phyloP scores from a whole-genome alignment of 2,329 filamentous ascomycete species.

The Tolypocladium tropicale region DNA sequence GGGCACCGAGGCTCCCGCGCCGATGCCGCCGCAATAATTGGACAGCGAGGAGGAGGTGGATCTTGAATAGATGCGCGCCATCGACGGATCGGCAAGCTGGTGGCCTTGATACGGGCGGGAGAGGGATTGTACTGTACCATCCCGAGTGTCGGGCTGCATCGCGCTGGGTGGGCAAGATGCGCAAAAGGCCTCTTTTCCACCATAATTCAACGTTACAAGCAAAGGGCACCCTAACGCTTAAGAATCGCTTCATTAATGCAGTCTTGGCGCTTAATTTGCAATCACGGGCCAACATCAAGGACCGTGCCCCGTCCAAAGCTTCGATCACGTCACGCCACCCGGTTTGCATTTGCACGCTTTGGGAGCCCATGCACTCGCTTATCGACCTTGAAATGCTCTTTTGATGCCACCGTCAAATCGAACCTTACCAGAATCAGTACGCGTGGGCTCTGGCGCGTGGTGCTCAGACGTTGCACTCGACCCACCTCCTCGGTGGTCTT shows the following conservation, averaged over 20 bases:
- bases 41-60: neutral
- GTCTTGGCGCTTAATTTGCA: neutral
- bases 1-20: constrained; percentile 20
- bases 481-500: neutral
- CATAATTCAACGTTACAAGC: neutral
- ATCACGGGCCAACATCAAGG: neutral
- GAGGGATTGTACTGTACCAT: neutral
- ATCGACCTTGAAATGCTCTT: neutral
- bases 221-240: neutral
- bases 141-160: neutral
- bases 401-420: neutral
- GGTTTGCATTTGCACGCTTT: neutral
- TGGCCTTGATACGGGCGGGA: neutral
- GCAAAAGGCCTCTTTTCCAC: neutral
- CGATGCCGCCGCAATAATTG: constrained; percentile 3
- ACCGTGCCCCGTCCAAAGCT: neutral
- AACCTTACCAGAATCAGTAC: neutral
- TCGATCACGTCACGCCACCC: neutral
- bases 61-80: neutral
- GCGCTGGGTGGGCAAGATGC: neutral
- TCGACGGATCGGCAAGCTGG: neutral
- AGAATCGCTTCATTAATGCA: neutral
- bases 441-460: neutral
- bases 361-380: neutral
- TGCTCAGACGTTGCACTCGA: neutral